A percentile compares a stretch with the other conserved stretches of the same genome.
Evolutionary conservation across 345 rosid species (phyloP).

Genomic region (Draba incana): DNA sequence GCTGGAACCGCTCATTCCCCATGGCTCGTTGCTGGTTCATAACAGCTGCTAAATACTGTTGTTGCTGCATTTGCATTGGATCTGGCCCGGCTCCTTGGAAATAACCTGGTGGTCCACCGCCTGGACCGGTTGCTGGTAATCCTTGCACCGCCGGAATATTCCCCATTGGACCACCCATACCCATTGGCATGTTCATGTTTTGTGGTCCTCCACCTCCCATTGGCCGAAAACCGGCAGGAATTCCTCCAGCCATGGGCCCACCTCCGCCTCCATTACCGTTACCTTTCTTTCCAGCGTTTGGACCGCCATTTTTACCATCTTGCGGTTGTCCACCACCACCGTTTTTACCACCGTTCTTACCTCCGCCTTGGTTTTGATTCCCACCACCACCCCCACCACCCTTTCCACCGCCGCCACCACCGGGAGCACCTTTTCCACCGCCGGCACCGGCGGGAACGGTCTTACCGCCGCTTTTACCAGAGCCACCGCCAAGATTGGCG

Average conservation of each 20-base stretch:
- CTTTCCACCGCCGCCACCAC: constrained; percentile 46
- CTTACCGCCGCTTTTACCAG: constrained; percentile 51
- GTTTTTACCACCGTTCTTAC: constrained; percentile 41
- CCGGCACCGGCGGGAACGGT: constrained; percentile 29
- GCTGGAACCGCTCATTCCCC: constrained; percentile 86
- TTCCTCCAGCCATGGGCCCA: constrained; percentile 36
- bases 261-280: constrained; percentile 26
- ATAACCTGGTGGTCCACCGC: constrained; percentile 54
- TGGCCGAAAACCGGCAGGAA: constrained; percentile 30
- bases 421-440: constrained; percentile 45
- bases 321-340: constrained; percentile 41
- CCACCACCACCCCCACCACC: constrained; percentile 42
- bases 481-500: constrained; percentile 44
- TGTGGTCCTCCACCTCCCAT: constrained; percentile 53
- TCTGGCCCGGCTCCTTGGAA: constrained; percentile 73
- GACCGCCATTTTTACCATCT: constrained; percentile 26
- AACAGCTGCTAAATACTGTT: constrained; percentile 66
- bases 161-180: constrained; percentile 47
- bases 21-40: constrained; percentile 90
- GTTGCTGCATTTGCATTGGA: constrained; percentile 65
- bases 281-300: constrained; percentile 36
- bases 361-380: constrained; percentile 47
- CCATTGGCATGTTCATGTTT: constrained; percentile 45
- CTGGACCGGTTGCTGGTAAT: constrained; percentile 61
- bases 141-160: constrained; percentile 78